Evolutionary conservation across 2,329 filamentous ascomycete genomes (phyloP), one percentile per base, ranked within the genome.

Genomic region (Aureobasidium zeae): DNA sequence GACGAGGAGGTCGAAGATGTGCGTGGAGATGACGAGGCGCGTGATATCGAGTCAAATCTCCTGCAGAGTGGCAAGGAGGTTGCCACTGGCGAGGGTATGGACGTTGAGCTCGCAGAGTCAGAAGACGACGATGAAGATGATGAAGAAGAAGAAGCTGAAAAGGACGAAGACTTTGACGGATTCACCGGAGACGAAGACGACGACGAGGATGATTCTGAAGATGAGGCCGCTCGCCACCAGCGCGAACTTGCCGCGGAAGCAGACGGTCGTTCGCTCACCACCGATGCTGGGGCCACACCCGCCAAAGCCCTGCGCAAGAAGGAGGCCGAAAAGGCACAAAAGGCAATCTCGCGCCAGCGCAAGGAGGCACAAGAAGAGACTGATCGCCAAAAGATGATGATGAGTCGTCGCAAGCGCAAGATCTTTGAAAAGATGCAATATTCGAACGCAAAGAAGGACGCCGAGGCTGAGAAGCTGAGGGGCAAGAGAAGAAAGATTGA

Each of bases 361-460:
- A 61, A 66, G 55, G 68, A 74, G 57, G 84, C 91, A 59, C 80
- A 83, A 3, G 91, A 96, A 64, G 88, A 96, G 56, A 66, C 93
- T 47, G 87, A 94, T 64, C 76, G 89, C 50, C 82, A 86, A 62
- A 95, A 94, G 77, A 91, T 93, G 70, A 98, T 98, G 91, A 81
- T 96, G 72, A 85, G 83, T 64, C 85, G 93, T 65, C 91, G 93
- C 77, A 98, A 96, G 79, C 76, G 91, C 57, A 95, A 95, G 79
- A 70, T 95, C 57, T 83, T 89, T 53, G 91, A 96, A 72, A 91
- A 95, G 71, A 98, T 98, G 86, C 74, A 87, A 59, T 93, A 94
- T 67, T 87, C 80, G 50, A 94, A 95, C 66, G 88, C 82, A 68
- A 88, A 91, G 74, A 85, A 86, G 72, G 89, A 89, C 53, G 83